Evolutionary conservation across 2,329 filamentous ascomycete species (phyloP).

Genomic region (Trichoderma atroviride): DNA sequence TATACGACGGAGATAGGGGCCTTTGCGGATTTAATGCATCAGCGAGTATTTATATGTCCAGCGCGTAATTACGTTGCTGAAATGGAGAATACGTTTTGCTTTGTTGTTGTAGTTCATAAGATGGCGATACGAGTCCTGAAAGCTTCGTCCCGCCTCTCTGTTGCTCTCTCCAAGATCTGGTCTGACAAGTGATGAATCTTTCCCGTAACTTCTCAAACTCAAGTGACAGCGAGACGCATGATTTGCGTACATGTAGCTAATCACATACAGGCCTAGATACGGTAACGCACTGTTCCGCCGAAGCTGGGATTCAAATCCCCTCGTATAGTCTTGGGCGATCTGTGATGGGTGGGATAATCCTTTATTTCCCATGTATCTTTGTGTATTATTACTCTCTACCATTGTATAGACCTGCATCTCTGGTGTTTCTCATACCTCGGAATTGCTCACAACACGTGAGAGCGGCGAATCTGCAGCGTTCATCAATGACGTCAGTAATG

Average conservation of each 20-base stretch:
- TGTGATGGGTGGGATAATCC: background rate
- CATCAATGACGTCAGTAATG: slow-evolving; percentile 1
- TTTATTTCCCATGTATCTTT: background rate
- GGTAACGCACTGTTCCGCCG: background rate
- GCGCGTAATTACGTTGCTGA: background rate
- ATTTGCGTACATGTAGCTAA: no score
- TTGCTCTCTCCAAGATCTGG: background rate
- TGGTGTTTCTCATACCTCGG: background rate
- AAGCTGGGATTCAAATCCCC: background rate
- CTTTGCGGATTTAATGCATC: background rate
- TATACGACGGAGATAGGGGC: background rate
- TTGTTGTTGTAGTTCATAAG: background rate
- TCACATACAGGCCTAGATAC: no score
- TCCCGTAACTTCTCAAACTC: background rate
- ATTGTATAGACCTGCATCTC: background rate
- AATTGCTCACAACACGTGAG: background rate
- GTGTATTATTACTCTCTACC: background rate
- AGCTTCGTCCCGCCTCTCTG: background rate
- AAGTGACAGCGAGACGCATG: background rate
- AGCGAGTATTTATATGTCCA: background rate
- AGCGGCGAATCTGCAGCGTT: background rate
- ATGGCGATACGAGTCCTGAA: background rate
- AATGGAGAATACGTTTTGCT: background rate
- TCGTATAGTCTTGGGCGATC: background rate
- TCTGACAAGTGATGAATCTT: background rate